Conservation (phyloP, 345 rosid genomes). For the Fremontodendron californicum region DNA sequence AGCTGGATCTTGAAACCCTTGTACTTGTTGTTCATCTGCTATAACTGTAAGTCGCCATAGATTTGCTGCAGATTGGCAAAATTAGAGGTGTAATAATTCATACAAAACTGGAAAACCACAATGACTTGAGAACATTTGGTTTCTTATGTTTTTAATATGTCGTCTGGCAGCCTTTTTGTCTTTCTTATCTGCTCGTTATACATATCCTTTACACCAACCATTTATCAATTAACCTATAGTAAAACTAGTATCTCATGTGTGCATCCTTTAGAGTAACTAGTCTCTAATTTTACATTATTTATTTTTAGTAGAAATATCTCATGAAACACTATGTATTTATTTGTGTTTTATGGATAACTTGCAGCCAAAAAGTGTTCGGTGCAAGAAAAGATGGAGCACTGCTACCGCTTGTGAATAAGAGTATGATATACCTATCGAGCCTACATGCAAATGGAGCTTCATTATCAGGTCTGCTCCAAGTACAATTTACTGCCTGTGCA, state of each 20-base stretch:
- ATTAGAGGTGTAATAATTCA: neutral
- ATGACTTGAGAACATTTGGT: neutral
- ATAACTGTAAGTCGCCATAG: neutral
- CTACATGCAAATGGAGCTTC: conserved; percentile 27
- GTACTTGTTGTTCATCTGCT: neutral
- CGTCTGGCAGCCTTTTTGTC: neutral
- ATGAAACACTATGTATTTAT: neutral
- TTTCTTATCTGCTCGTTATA: neutral
- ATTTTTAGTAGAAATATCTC: neutral
- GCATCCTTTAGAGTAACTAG: neutral
- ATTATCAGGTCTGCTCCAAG: conserved; percentile 32
- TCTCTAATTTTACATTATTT: neutral
- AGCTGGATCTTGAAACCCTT: neutral
- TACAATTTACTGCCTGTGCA: conserved; percentile 19
- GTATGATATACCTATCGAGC: conserved; percentile 54
- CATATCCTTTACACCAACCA: neutral
- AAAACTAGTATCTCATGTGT: neutral
- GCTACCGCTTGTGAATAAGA: conserved; percentile 79
- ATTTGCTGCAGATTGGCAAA: neutral
- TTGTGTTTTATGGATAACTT: conserved; percentile 12
- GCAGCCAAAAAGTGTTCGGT: conserved; percentile 70
- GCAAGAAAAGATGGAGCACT: conserved; percentile 66
- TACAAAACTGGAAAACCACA: neutral
- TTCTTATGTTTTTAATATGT: neutral
- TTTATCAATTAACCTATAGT: neutral